These are phyloP conservation scores for Phoenix roebelenii DNA, from an alignment of 176 grass and related monocot species.

Conservation along the genomic window DNA sequence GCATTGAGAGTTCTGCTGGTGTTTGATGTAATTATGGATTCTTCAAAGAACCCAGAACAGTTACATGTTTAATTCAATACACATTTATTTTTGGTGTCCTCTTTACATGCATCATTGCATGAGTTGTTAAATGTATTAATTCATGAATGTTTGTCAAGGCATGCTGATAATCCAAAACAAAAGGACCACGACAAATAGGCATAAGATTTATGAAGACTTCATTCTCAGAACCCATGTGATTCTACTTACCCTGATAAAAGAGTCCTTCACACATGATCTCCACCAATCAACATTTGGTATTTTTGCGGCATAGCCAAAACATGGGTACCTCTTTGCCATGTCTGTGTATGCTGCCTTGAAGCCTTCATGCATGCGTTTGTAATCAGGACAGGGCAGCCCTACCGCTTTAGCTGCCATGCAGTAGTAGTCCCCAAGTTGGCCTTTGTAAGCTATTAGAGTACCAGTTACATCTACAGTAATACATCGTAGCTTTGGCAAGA, in stretches of 20 bases:
- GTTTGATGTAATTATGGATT: too few species aligned
- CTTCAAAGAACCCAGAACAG: too few species aligned
- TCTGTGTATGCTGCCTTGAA: constrained; percentile 83
- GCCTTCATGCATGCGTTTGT: constrained; percentile 87
- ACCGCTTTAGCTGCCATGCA: constrained; percentile 92
- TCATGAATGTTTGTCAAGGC: too few species aligned
- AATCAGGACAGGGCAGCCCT: constrained; percentile 87
- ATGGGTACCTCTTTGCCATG: constrained; percentile 71
- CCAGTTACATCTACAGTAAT: constrained; percentile 93
- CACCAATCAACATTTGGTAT: constrained; percentile 83
- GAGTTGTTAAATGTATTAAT: too few species aligned
- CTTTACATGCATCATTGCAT: too few species aligned
- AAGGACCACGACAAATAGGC: background rate
- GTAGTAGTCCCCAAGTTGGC: constrained; percentile 94
- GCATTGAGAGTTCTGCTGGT: too few species aligned
- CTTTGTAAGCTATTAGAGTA: constrained; percentile 93
- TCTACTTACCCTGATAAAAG: constrained; percentile 54
- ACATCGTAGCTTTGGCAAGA: constrained; percentile 67
- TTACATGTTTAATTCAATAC: too few species aligned
- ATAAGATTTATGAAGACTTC: too few species aligned
- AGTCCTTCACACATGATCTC: constrained; percentile 88
- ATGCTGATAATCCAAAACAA: background rate
- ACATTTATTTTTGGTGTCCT: too few species aligned
- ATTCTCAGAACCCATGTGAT: too few species aligned
- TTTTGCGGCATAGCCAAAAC: constrained; percentile 78